Percentiles rank a stretch among this genome's conserved stretches.
These are phyloP conservation scores for Lodderomyces pseudojiufengensis DNA, from an alignment of 1,139 yeast species.

Conservation along the genomic window DNA sequence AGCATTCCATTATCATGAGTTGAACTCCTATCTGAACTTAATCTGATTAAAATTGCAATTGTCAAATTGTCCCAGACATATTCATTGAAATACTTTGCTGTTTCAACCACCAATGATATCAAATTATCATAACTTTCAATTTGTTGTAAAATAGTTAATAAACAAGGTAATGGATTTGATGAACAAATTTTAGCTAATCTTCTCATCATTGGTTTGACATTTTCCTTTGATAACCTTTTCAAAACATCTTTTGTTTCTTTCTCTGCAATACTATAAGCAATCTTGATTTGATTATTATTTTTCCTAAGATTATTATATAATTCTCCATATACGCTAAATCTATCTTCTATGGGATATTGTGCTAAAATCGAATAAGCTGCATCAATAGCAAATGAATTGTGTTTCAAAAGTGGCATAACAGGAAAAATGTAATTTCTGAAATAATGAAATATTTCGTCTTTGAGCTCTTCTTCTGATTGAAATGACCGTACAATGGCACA, in stretches of 20 bases:
- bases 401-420: constrained; percentile 54
- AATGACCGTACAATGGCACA: constrained; percentile 52
- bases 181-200: constrained; percentile 72
- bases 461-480: constrained; percentile 14
- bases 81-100: constrained; percentile 72
- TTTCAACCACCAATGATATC: constrained; percentile 71
- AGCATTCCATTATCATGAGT: constrained; percentile 78
- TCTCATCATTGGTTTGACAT: constrained; percentile 73
- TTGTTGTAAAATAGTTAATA: constrained; percentile 59
- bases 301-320: constrained; percentile 57
- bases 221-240: constrained; percentile 85
- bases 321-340: constrained; percentile 85
- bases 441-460: constrained; percentile 56
- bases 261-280: constrained; percentile 68
- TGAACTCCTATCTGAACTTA: constrained; percentile 63
- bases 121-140: constrained; percentile 92
- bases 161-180: constrained; percentile 79
- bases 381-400: constrained; percentile 61
- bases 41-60: constrained; percentile 65
- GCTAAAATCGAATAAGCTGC: constrained; percentile 57
- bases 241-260: constrained; percentile 77
- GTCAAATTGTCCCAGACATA: constrained; percentile 88
- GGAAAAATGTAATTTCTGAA: constrained; percentile 69
- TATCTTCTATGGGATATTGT: constrained; percentile 53
- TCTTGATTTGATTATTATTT: constrained; percentile 54